phyloP scores from a whole-genome alignment of 1,284 basidiomycete genomes.

The Puccinia novopanici region DNA sequence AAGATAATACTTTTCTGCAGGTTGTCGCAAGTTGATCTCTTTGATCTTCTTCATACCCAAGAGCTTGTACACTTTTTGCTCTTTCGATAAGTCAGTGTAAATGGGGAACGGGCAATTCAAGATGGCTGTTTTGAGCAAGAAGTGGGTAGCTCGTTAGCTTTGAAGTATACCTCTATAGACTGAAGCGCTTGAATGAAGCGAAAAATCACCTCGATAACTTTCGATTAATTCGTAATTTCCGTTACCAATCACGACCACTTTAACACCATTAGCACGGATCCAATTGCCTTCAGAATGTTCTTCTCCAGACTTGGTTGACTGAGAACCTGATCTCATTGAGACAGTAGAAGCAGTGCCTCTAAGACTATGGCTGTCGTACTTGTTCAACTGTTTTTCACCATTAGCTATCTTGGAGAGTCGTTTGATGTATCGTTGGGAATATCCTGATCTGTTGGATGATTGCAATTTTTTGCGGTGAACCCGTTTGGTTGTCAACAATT shows the following conservation, averaged over 20 bases:
- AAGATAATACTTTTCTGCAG: neutral
- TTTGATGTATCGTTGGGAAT: constrained; percentile 28
- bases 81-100: constrained; percentile 28
- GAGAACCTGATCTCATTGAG: neutral
- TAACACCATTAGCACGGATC: constrained; percentile 29
- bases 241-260: constrained; percentile 33
- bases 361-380: neutral
- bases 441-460: constrained; percentile 1
- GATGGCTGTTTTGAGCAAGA: constrained; percentile 6
- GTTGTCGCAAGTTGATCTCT: neutral
- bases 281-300: neutral
- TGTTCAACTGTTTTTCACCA: neutral
- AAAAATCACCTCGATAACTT: constrained; percentile 10
- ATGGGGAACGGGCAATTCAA: constrained; percentile 45
- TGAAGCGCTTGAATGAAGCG: neutral
- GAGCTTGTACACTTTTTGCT: constrained; percentile 12
- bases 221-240: constrained; percentile 34
- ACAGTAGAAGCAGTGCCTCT: constrained; percentile 3
- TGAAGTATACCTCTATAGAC: neutral
- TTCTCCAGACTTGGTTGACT: neutral
- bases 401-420: constrained; percentile 18
- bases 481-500: neutral
- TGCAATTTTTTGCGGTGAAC: neutral
- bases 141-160: too few species aligned
- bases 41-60: constrained; percentile 8